These are phyloP conservation scores for Aspergillus sp. DNA, from an alignment of 2,329 filamentous ascomycete species.

Conservation along the genomic window DNA sequence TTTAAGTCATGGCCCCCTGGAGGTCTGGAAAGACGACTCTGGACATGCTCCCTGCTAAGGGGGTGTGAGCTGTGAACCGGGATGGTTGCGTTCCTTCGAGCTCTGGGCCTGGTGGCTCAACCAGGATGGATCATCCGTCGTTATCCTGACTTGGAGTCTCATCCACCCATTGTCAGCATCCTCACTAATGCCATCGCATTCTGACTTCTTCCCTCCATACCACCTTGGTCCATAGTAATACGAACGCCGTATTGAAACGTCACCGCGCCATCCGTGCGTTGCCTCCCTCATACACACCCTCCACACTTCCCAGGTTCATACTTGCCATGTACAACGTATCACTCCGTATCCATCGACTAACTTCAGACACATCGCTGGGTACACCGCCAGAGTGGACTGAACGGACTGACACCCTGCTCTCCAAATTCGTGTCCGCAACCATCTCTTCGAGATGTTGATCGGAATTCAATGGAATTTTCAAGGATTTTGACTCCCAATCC, in stretches of 20 bases:
- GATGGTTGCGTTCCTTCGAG: neutral
- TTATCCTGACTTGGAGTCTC: neutral
- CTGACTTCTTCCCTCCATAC: neutral
- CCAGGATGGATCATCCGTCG: conserved; percentile 1
- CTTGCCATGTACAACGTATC: conserved; percentile 2
- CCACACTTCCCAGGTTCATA: neutral
- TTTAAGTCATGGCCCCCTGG: neutral
- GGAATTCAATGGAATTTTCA: neutral
- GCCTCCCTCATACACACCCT: neutral
- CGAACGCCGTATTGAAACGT: neutral
- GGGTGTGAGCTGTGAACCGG: neutral
- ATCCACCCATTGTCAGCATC: neutral
- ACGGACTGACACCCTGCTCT: neutral
- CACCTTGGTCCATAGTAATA: neutral
- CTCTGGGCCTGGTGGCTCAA: neutral
- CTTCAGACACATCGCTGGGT: neutral
- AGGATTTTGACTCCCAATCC: neutral
- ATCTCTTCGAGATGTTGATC: conserved; percentile 3
- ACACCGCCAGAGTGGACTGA: conserved; percentile 6
- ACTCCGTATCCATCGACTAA: conserved; percentile 2
- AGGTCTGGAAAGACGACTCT: neutral
- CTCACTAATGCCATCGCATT: neutral
- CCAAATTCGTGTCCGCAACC: neutral
- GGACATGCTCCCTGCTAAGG: neutral
- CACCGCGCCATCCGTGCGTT: neutral